Percentiles rank a stretch among this genome's conserved stretches.
phyloP scores from a whole-genome alignment of 1,139 yeast genomes.

The Suhomyces bribrorum region DNA sequence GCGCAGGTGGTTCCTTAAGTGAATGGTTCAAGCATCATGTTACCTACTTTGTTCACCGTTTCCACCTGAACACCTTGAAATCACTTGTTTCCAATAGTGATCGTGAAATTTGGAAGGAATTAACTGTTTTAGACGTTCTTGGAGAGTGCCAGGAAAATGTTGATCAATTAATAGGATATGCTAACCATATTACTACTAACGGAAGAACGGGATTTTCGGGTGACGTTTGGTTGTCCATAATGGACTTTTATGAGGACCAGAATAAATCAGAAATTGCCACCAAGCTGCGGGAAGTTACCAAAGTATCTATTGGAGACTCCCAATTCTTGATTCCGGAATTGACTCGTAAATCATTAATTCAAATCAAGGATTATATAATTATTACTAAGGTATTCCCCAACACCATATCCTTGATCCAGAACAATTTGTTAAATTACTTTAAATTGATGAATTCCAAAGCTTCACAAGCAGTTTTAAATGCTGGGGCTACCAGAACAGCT shows the following conservation, averaged over 20 bases:
- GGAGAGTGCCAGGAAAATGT: slow-evolving; percentile 50
- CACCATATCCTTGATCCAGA: slow-evolving; percentile 33
- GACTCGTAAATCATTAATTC: slow-evolving; percentile 33
- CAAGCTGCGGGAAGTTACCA: slow-evolving; percentile 18
- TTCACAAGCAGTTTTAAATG: slow-evolving; percentile 66
- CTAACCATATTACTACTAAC: slow-evolving; percentile 42
- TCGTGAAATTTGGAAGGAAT: slow-evolving; percentile 79
- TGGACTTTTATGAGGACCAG: slow-evolving; percentile 27
- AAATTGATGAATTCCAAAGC: slow-evolving; percentile 57
- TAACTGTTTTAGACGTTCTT: slow-evolving; percentile 27
- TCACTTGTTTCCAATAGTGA: slow-evolving; percentile 54
- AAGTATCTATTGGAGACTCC: slow-evolving; percentile 41
- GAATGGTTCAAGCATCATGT: slow-evolving; percentile 71
- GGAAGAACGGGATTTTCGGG: slow-evolving; percentile 31
- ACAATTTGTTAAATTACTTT: slow-evolving; percentile 52
- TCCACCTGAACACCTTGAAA: slow-evolving; percentile 54
- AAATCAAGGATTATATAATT: slow-evolving; percentile 49
- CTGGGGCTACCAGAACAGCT: slow-evolving; percentile 77
- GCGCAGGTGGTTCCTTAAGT: slow-evolving; percentile 52
- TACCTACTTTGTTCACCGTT: slow-evolving; percentile 56
- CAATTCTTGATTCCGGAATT: slow-evolving; percentile 48
- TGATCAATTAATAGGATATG: slow-evolving; percentile 56
- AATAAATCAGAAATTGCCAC: not conserved
- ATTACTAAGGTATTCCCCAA: slow-evolving; percentile 53
- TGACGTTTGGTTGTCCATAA: slow-evolving; percentile 48